Conservation (phyloP, 2,329 filamentous ascomycete genomes). For the Onygenales sp. region DNA sequence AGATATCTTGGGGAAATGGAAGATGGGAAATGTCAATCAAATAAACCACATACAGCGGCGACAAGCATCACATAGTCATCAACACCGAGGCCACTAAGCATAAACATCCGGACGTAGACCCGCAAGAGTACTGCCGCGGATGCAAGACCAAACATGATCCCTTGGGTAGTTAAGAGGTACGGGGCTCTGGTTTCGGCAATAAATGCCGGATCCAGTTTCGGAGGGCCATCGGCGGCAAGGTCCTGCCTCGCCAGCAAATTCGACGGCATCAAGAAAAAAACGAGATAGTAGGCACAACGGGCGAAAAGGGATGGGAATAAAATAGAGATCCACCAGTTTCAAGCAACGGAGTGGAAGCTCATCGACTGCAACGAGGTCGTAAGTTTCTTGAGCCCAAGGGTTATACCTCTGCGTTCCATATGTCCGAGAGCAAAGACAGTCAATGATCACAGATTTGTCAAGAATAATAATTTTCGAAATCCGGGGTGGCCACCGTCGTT, state of each 20-base stretch:
- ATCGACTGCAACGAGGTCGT: too few species aligned
- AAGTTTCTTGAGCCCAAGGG: too few species aligned
- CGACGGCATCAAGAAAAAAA: neutral
- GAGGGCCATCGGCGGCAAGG: neutral
- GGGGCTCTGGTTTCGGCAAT: neutral
- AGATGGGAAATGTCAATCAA: neutral
- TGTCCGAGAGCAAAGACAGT: too few species aligned
- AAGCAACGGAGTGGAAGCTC: too few species aligned
- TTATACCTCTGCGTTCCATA: too few species aligned
- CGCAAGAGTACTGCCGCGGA: neutral
- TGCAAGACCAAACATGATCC: neutral
- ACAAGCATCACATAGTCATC: neutral
- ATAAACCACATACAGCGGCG: neutral
- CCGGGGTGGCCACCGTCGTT: too few species aligned
- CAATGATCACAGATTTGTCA: too few species aligned
- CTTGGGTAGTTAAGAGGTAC: neutral
- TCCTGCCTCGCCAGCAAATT: neutral
- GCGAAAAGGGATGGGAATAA: neutral
- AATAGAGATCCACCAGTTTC: too few species aligned
- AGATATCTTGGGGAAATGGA: neutral
- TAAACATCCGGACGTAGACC: neutral
- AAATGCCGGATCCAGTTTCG: neutral
- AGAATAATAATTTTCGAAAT: too few species aligned
- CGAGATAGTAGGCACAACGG: neutral
- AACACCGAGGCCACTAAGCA: neutral